These are phyloP conservation scores for Kodamaea suecica DNA, from an alignment of 1,139 yeast genomes.

Conservation along the genomic window DNA sequence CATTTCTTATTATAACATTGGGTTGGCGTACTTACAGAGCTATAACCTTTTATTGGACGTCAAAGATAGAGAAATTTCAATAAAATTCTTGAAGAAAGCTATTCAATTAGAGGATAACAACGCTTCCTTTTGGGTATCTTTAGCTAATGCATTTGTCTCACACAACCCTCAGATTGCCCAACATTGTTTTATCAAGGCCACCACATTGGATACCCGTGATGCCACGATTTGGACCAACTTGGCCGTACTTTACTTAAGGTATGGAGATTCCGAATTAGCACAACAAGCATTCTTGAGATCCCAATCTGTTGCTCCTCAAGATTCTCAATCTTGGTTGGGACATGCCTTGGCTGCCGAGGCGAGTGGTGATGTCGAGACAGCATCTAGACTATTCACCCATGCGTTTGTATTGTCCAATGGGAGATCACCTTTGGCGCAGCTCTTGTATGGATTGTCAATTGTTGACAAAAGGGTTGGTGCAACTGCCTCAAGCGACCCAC, in stretches of 20 bases:
- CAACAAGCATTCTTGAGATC: conserved; percentile 69
- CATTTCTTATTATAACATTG: conserved; percentile 65
- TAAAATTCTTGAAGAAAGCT: conserved; percentile 59
- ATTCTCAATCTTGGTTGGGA: conserved; percentile 81
- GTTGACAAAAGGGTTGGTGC: conserved; percentile 41
- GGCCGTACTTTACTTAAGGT: conserved; percentile 70
- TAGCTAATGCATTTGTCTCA: conserved; percentile 67
- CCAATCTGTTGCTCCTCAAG: conserved; percentile 79
- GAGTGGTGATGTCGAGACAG: conserved; percentile 50
- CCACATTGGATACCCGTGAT: conserved; percentile 65
- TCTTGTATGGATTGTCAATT: conserved; percentile 65
- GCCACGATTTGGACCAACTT: conserved; percentile 76
- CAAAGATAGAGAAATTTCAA: conserved; percentile 44
- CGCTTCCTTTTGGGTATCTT: conserved; percentile 73
- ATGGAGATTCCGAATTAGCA: conserved; percentile 71
- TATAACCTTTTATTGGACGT: conserved; percentile 32
- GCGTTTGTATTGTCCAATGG: conserved; percentile 78
- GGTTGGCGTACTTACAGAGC: conserved; percentile 57
- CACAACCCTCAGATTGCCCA: conserved; percentile 74
- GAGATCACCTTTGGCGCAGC: conserved; percentile 62
- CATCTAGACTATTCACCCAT: conserved; percentile 66
- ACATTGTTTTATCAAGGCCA: conserved; percentile 86
- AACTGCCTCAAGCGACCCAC: conserved; percentile 31
- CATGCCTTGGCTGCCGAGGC: conserved; percentile 68
- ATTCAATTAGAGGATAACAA: conserved; percentile 69